Conservation (phyloP, 768 basidiomycete genomes). For the Tulasnella sp. region DNA sequence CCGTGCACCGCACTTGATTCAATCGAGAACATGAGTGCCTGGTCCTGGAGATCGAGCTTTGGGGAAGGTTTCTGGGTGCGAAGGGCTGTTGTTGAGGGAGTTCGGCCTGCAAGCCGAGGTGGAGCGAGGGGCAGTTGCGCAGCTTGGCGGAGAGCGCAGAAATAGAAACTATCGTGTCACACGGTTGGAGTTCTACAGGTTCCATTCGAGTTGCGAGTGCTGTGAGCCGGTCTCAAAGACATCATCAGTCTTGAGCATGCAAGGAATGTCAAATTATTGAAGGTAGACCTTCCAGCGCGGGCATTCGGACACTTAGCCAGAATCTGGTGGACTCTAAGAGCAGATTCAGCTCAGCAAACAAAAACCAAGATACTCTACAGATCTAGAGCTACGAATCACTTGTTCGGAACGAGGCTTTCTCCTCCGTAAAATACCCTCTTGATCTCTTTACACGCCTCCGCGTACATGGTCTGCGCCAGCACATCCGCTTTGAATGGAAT, state of each 20-base stretch:
- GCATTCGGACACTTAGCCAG: too few relatives aligned
- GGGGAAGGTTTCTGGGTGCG: background rate
- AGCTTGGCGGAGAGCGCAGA: background rate
- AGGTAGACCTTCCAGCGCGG: too few relatives aligned
- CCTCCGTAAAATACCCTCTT: constrained; percentile 5
- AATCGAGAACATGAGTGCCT: background rate
- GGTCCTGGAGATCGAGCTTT: background rate
- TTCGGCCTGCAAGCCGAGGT: background rate
- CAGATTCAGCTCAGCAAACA: background rate
- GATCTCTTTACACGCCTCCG: constrained; percentile 12
- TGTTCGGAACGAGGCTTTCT: background rate
- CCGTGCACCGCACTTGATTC: background rate
- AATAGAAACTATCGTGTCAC: too few relatives aligned
- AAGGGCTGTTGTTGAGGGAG: background rate
- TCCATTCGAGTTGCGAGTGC: too few relatives aligned
- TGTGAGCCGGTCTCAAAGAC: too few relatives aligned
- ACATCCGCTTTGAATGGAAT: background rate
- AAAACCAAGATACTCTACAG: background rate
- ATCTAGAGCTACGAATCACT: background rate
- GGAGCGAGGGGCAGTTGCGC: background rate
- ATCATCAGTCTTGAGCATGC: too few relatives aligned
- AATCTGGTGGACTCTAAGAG: too few relatives aligned
- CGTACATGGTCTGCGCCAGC: background rate
- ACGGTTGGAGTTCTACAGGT: too few relatives aligned
- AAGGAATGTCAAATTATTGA: too few relatives aligned